phyloP scores from a whole-genome alignment of 192 early-diverging fungal genomes.

The Diversispora epigaea region DNA sequence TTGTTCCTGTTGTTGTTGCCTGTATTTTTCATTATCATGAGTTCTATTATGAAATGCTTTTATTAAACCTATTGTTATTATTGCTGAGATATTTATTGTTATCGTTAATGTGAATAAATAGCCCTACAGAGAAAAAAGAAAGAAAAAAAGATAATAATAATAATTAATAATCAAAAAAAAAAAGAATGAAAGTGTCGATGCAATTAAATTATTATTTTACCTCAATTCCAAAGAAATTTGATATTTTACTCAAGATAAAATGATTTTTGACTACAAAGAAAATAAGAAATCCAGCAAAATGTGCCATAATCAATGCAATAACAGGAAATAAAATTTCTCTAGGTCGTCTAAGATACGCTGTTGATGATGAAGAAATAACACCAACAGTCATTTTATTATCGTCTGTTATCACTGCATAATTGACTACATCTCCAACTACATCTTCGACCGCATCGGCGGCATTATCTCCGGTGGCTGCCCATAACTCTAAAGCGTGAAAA shows the following conservation, averaged over 20 bases:
- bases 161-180: background rate
- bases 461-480: constrained; percentile 21
- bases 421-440: background rate
- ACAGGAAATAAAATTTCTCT: constrained; percentile 35
- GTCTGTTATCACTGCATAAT: background rate
- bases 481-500: constrained; percentile 31
- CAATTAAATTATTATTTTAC: background rate
- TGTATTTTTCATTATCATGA: constrained; percentile 33
- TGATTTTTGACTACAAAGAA: constrained; percentile 35
- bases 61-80: constrained; percentile 34
- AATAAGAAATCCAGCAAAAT: constrained; percentile 38
- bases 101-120: constrained; percentile 25
- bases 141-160: background rate
- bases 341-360: constrained; percentile 36
- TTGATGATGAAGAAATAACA: background rate
- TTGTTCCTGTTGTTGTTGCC: constrained; percentile 38
- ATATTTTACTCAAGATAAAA: background rate
- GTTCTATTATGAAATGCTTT: constrained; percentile 21
- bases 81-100: constrained; percentile 34
- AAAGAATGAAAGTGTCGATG: background rate
- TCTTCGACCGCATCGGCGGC: background rate
- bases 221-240: constrained; percentile 10
- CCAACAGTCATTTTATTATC: background rate
- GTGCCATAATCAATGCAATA: constrained; percentile 32
- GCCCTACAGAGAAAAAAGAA: constrained; percentile 1